Conservation (phyloP, 2,329 filamentous ascomycete species). For the Raffaelea deltoideospora region DNA sequence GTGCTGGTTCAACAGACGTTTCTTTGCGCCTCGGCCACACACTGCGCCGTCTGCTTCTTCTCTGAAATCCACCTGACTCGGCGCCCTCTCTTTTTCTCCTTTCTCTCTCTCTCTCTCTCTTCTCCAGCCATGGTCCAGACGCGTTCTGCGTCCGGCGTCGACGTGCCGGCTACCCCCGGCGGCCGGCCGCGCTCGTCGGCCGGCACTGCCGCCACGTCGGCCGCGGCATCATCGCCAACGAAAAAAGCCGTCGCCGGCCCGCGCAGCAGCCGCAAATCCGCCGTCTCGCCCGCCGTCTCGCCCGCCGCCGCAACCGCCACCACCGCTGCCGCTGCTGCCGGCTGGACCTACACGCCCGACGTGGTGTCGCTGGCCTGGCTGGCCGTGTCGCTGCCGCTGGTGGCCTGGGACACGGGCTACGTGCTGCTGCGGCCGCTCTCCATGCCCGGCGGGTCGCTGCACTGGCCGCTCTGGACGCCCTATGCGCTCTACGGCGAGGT, state of each 20-base stretch:
- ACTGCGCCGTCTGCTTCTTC: too few relatives aligned
- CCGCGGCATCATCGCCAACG: slow-evolving; percentile 1
- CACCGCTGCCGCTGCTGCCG: slow-evolving; percentile 3
- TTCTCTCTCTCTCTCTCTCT: background rate
- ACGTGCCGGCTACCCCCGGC: slow-evolving; percentile 7
- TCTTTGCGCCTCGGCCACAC: too few relatives aligned
- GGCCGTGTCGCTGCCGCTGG: slow-evolving; percentile 57
- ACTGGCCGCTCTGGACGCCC: slow-evolving; percentile 58
- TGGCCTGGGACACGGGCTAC: slow-evolving; percentile 70
- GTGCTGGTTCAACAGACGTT: too few relatives aligned
- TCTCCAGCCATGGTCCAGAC: slow-evolving; percentile 10
- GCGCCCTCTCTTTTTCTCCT: background rate
- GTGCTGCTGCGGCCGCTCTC: slow-evolving; percentile 65
- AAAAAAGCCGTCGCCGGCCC: background rate
- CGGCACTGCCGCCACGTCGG: background rate
- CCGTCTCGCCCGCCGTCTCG: background rate
- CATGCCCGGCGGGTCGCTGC: slow-evolving; percentile 62
- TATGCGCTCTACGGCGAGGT: slow-evolving; percentile 70
- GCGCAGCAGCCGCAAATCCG: background rate
- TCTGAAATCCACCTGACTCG: too few relatives aligned
- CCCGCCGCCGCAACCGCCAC: slow-evolving; percentile 4
- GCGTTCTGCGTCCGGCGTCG: slow-evolving; percentile 10
- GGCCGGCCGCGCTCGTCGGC: slow-evolving; percentile 5
- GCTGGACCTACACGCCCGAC: slow-evolving; percentile 32
- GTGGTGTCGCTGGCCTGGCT: slow-evolving; percentile 50